Percentiles rank a stretch among this genome's conserved stretches.
Conservation (phyloP, 768 basidiomycete species). For the Suillus weaverae region DNA sequence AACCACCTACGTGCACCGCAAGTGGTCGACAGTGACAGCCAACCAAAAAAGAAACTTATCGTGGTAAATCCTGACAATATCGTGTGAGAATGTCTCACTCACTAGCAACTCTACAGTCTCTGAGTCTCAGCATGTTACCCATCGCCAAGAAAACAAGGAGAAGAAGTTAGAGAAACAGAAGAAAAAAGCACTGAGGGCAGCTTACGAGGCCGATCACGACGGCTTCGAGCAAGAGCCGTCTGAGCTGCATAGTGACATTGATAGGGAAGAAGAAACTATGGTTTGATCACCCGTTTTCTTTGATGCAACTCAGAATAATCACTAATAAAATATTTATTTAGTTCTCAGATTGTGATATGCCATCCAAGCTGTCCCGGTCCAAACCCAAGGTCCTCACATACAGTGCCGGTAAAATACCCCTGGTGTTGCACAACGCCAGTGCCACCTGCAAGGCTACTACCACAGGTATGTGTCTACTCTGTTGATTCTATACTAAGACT, state of each 20-base stretch:
- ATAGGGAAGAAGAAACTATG: constrained; percentile 10
- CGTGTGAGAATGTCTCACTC: background rate
- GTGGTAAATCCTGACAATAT: constrained; percentile 1
- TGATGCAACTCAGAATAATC: no score
- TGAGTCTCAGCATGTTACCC: background rate
- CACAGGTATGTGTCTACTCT: no score
- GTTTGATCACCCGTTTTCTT: background rate
- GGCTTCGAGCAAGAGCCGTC: constrained; percentile 1
- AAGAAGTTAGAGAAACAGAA: background rate
- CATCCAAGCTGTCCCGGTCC: background rate
- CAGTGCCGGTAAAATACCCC: background rate
- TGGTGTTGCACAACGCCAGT: no score
- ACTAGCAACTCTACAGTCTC: background rate
- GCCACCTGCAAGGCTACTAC: no score
- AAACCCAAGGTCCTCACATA: background rate
- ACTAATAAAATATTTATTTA: background rate
- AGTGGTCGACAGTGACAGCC: constrained; percentile 1
- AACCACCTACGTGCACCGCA: no score
- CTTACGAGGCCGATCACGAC: background rate
- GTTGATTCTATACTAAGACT: no score
- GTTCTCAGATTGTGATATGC: background rate
- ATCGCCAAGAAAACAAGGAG: background rate
- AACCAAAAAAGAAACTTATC: constrained; percentile 10
- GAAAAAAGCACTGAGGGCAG: background rate
- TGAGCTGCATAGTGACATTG: constrained; percentile 1